Percentiles rank a stretch among this genome's conserved stretches.
Evolutionary conservation across 2,329 filamentous ascomycete species (phyloP).

Genomic region (Alternaria sp.): DNA sequence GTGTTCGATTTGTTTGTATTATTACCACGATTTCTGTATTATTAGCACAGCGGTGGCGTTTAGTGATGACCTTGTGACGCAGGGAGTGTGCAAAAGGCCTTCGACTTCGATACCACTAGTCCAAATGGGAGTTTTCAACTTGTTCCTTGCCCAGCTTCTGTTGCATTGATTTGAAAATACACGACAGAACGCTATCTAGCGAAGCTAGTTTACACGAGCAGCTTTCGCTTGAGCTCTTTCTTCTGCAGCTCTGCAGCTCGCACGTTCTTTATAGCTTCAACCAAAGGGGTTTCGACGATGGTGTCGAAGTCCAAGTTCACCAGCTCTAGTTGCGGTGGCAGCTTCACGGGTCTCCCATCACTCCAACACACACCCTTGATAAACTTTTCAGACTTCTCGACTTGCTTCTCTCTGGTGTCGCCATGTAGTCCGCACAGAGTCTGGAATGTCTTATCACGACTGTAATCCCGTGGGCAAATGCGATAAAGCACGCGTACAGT

Average conservation of each 20-base stretch:
- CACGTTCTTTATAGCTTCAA: background rate
- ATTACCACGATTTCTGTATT: background rate
- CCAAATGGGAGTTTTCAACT: background rate
- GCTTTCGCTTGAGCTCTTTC: background rate
- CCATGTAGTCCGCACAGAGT: background rate
- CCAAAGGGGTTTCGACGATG: background rate
- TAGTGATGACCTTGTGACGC: background rate
- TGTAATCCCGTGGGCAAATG: background rate
- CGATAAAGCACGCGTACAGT: background rate
- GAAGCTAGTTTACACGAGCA: accelerated
- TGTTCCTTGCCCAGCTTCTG: background rate
- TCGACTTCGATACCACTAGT: background rate
- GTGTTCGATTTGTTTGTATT: conserved; percentile 1
- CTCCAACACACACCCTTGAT: background rate
- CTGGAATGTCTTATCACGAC: background rate
- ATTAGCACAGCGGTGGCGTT: conserved; percentile 7
- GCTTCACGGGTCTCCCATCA: background rate
- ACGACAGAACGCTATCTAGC: background rate
- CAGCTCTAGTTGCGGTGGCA: background rate
- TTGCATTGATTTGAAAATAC: background rate
- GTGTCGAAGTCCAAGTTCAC: background rate
- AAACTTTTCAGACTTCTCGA: background rate
- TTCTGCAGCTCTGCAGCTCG: background rate
- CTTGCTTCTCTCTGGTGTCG: background rate
- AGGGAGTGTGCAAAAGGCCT: background rate